Percentiles rank a stretch among this genome's conserved stretches.
These are phyloP conservation scores for Eucalyptus shirleyi DNA, from an alignment of 345 rosid genomes.

Conservation along the genomic window DNA sequence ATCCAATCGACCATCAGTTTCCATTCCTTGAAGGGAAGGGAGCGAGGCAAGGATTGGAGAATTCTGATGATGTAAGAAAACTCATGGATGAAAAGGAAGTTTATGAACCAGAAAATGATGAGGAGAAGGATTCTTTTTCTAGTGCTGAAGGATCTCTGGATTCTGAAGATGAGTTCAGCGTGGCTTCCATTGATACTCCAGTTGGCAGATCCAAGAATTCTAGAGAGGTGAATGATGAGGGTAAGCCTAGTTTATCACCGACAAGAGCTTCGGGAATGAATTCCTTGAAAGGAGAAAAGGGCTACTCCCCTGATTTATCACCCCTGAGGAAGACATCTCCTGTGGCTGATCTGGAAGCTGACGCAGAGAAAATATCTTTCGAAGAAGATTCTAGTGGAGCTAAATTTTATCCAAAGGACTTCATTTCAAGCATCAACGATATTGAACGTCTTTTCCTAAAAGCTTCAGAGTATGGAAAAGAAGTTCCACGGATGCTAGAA, in stretches of 20 bases:
- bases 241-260: slow-evolving; percentile 17
- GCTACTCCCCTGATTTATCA: slow-evolving; percentile 59
- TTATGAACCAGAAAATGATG: slow-evolving; percentile 56
- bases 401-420: slow-evolving; percentile 61
- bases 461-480: slow-evolving; percentile 92
- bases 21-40: slow-evolving; percentile 42
- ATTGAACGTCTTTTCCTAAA: slow-evolving; percentile 63
- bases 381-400: slow-evolving; percentile 36
- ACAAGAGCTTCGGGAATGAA: slow-evolving; percentile 35
- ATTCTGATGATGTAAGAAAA: slow-evolving; percentile 31
- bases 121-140: slow-evolving; percentile 39
- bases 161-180: slow-evolving; percentile 73
- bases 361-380: slow-evolving; percentile 25
- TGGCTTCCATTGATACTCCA: slow-evolving; percentile 46
- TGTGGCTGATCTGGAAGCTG: slow-evolving; percentile 8
- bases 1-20: slow-evolving; percentile 49
- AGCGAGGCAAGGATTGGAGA: slow-evolving; percentile 14
- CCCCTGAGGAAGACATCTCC: slow-evolving; percentile 43
- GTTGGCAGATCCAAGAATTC: slow-evolving; percentile 71
- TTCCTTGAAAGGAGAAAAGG: slow-evolving; percentile 32
- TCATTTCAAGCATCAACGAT: slow-evolving; percentile 73
- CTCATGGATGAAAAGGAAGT: slow-evolving; percentile 47
- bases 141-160: slow-evolving; percentile 46
- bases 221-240: slow-evolving; percentile 41
- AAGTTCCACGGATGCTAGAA: slow-evolving; percentile 98